phyloP scores from a whole-genome alignment of 2,329 filamentous ascomycete genomes.

The Cladobotryum mycophilum region DNA sequence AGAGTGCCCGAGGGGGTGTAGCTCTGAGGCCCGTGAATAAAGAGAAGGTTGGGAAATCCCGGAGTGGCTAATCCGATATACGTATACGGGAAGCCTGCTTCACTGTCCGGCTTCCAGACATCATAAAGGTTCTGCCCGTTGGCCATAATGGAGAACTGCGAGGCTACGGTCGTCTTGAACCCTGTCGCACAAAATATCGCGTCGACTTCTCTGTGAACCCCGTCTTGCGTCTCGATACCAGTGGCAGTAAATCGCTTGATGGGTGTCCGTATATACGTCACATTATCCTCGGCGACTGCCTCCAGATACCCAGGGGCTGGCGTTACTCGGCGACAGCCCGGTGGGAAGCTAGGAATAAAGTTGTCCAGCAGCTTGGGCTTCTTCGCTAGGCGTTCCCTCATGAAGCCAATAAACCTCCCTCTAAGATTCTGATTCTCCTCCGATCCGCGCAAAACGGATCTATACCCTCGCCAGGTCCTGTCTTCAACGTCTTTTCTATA shows the following conservation, averaged over 20 bases:
- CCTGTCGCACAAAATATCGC: constrained; percentile 64
- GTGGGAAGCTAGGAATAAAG: not conserved
- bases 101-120: constrained; percentile 29
- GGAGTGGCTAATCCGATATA: too few species aligned
- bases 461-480: too few species aligned
- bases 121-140: too few species aligned
- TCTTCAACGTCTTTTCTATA: too few species aligned
- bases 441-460: constrained; percentile 19
- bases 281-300: constrained; percentile 54
- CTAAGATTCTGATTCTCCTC: constrained; percentile 40
- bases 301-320: constrained; percentile 63
- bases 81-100: too few species aligned
- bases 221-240: constrained; percentile 18
- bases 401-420: too few species aligned
- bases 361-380: not conserved
- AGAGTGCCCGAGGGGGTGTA: too few species aligned
- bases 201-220: constrained; percentile 51
- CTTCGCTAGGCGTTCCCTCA: too few species aligned
- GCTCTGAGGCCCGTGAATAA: too few species aligned
- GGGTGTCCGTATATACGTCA: constrained; percentile 49
- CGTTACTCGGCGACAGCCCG: not conserved
- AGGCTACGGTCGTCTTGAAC: constrained; percentile 52
- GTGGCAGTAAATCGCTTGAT: constrained; percentile 50
- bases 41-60: too few species aligned
- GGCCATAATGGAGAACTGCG: constrained; percentile 39